Conservation (phyloP, 768 basidiomycete species). For the Macrocybe gigantea region DNA sequence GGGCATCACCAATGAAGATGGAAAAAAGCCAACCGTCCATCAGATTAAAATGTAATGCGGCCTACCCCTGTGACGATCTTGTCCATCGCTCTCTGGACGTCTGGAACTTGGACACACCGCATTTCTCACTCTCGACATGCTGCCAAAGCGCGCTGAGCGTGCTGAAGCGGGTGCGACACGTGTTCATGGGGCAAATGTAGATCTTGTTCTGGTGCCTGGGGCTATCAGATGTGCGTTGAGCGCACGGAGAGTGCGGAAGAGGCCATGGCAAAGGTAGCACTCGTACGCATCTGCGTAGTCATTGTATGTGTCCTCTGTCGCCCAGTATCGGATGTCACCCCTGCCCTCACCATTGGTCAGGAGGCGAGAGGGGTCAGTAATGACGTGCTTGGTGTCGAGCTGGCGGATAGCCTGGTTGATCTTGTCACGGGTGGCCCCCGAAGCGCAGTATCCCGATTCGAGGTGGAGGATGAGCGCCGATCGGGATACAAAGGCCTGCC, state of each 20-base stretch:
- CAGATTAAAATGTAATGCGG: not conserved
- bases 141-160: slow-evolving; percentile 1
- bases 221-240: slow-evolving; percentile 1
- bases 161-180: not conserved
- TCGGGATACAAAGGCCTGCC: slow-evolving; percentile 39
- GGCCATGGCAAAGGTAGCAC: slow-evolving; percentile 55
- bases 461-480: slow-evolving; percentile 58
- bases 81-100: not conserved
- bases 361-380: slow-evolving; percentile 53
- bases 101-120: slow-evolving; percentile 1
- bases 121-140: slow-evolving; percentile 1
- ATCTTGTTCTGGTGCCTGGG: not conserved
- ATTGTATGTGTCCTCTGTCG: slow-evolving; percentile 36
- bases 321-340: slow-evolving; percentile 19
- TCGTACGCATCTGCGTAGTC: slow-evolving; percentile 37
- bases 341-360: slow-evolving; percentile 25
- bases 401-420: slow-evolving; percentile 37
- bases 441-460: slow-evolving; percentile 53
- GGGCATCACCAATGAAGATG: no score
- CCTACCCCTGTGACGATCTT: not conserved
- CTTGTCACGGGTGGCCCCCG: slow-evolving; percentile 34
- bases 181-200: not conserved
- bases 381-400: slow-evolving; percentile 38
- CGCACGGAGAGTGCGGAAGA: not conserved
- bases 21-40: no score